Conservation (phyloP, 495 filamentous ascomycete genomes). For the Penicillium turbatum region DNA sequence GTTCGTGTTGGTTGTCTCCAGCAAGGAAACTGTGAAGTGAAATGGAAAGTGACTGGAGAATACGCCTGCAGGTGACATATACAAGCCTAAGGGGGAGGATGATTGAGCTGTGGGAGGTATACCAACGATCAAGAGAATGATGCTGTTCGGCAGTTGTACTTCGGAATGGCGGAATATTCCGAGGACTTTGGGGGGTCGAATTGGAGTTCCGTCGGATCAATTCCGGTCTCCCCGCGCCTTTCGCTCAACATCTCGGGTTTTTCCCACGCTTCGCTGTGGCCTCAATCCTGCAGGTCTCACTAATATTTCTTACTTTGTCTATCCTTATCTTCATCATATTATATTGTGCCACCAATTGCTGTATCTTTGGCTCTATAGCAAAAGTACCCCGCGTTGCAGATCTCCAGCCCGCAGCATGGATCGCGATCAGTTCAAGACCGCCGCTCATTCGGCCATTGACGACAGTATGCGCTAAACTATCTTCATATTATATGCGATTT, state of each 20-base stretch:
- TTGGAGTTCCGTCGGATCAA: constrained; percentile 1
- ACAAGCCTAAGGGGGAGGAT: constrained; percentile 22
- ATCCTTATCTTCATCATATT: not conserved
- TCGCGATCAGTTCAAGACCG: constrained; percentile 72
- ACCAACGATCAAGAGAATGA: not conserved
- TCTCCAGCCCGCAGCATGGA: constrained; percentile 56
- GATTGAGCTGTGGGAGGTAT: too few relatives aligned
- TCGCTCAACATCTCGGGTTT: not conserved
- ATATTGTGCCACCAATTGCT: not conserved
- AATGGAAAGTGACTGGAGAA: constrained; percentile 20
- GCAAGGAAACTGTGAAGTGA: constrained; percentile 18
- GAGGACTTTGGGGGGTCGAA: not conserved
- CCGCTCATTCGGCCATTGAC: constrained; percentile 77
- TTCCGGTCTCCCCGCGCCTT: constrained; percentile 5
- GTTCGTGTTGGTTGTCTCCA: constrained; percentile 23
- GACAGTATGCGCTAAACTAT: constrained; percentile 53
- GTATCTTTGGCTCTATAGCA: not conserved
- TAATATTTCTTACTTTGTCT: not conserved
- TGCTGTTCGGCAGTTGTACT: not conserved
- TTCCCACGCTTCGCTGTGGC: not conserved
- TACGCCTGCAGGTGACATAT: constrained; percentile 21
- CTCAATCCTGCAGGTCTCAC: not conserved
- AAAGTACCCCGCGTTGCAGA: constrained; percentile 2
- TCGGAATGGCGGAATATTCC: constrained; percentile 3
- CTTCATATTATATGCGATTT: not conserved